These are phyloP conservation scores for Solanum sitiens DNA, from an alignment of 257 asterid genomes.

Conservation along the genomic window DNA sequence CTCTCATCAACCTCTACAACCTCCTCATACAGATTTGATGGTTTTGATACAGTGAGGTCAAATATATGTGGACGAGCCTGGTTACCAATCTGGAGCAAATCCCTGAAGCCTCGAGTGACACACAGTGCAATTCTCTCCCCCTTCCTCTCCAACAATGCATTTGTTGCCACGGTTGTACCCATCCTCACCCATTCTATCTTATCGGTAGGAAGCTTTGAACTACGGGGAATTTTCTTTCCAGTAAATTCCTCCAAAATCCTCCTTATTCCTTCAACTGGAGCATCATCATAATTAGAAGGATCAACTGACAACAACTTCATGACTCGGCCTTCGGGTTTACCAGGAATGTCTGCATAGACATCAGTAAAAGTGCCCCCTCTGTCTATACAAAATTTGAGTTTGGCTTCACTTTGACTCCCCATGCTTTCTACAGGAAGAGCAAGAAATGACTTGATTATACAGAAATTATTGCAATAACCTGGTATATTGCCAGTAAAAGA, in stretches of 20 bases:
- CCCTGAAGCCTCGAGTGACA: conserved; percentile 79
- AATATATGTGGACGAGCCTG: conserved; percentile 91
- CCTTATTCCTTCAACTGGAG: conserved; percentile 95
- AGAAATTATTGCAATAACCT: not conserved
- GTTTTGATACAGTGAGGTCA: conserved; percentile 84
- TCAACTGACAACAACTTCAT: conserved; percentile 93
- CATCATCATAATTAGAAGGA: conserved; percentile 91
- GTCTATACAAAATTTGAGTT: conserved; percentile 82
- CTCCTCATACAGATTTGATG: conserved; percentile 87
- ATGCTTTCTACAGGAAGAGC: not conserved
- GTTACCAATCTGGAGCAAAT: conserved; percentile 87
- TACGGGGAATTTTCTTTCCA: conserved; percentile 63
- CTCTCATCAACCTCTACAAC: conserved; percentile 91
- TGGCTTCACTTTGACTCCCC: conserved; percentile 53
- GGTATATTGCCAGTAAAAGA: not conserved
- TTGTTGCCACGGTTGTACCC: conserved; percentile 99
- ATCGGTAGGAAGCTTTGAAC: conserved; percentile 76
- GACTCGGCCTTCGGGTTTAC: conserved; percentile 69
- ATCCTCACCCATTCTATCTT: conserved; percentile 96
- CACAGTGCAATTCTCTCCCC: conserved; percentile 92
- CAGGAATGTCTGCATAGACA: conserved; percentile 93
- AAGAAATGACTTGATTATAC: not conserved
- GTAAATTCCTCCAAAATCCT: conserved; percentile 81
- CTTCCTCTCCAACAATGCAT: conserved; percentile 84
- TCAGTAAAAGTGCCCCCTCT: conserved; percentile 98